These are phyloP conservation scores for Spirogloea muscicola DNA, from an alignment of 139 green algal species.

Conservation along the genomic window DNA sequence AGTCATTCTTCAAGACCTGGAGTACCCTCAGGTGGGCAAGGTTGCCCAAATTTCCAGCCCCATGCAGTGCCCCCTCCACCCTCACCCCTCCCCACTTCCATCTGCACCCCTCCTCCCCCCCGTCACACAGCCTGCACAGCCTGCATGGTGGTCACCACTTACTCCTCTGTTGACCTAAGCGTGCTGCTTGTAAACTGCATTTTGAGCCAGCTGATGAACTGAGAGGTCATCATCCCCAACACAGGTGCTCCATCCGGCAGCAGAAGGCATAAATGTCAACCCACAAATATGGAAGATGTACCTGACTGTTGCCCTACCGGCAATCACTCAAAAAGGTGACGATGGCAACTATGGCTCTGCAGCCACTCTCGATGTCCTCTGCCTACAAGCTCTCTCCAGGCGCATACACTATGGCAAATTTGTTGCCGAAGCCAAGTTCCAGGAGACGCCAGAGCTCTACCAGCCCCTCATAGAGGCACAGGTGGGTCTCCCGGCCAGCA, in stretches of 20 bases:
- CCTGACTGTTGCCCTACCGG: constrained; percentile 58
- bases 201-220: background rate
- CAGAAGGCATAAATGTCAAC: constrained; percentile 87
- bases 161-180: background rate
- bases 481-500: background rate
- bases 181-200: background rate
- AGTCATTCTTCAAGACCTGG: constrained; percentile 64
- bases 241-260: constrained; percentile 60
- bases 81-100: background rate
- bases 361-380: constrained; percentile 71
- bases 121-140: background rate
- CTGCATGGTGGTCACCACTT: background rate
- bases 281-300: constrained; percentile 79
- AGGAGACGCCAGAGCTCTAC: constrained; percentile 74
- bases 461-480: constrained; percentile 54
- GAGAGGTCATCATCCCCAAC: too few relatives aligned
- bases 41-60: background rate
- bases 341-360: constrained; percentile 93
- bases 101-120: background rate
- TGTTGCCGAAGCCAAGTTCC: constrained; percentile 98
- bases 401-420: constrained; percentile 98
- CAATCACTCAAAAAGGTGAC: constrained; percentile 67
- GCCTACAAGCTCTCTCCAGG: constrained; percentile 86
- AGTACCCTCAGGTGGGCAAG: constrained; percentile 55
- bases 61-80: background rate